Conservation (phyloP, 257 asterid genomes). For the Penstemon barbatus region DNA sequence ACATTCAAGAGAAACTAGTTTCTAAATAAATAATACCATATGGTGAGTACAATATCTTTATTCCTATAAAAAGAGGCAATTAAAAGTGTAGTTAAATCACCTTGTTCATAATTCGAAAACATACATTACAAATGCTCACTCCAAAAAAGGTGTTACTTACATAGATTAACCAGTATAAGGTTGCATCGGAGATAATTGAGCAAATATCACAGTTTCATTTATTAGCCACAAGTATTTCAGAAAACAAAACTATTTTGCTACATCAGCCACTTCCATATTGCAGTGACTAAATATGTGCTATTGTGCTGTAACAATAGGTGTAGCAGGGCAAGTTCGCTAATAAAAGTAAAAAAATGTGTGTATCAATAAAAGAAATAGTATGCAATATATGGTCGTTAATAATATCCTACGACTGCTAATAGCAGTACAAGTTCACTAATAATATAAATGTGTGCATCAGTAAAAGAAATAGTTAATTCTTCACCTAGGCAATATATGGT, state of each 20-base stretch:
- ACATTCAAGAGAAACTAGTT: slow-evolving; percentile 27
- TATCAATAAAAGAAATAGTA: slow-evolving; percentile 5
- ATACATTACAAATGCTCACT: neutral
- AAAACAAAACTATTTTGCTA: neutral
- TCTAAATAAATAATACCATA: slow-evolving; percentile 10
- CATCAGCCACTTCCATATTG: slow-evolving; percentile 15
- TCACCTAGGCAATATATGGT: neutral
- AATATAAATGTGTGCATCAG: neutral
- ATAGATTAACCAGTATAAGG: slow-evolving; percentile 18
- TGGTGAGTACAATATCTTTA: slow-evolving; percentile 6
- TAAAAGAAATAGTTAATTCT: slow-evolving; percentile 7
- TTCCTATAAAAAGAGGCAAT: slow-evolving; percentile 10
- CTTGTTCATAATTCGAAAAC: slow-evolving; percentile 7
- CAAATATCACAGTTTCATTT: slow-evolving; percentile 2
- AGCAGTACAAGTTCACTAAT: neutral
- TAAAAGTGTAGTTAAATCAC: slow-evolving; percentile 9
- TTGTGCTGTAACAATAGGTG: slow-evolving; percentile 11
- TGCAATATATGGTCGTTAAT: slow-evolving; percentile 8
- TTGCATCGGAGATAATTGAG: slow-evolving; percentile 12
- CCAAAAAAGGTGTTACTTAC: neutral
- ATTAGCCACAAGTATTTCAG: slow-evolving; percentile 18
- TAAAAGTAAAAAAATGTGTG: neutral
- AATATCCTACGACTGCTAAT: slow-evolving; percentile 14
- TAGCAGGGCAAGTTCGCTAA: too few relatives aligned
- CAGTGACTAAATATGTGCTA: slow-evolving; percentile 10